Conservation (phyloP, 176 grass and related monocot species). For the Aechmea fasciata region DNA sequence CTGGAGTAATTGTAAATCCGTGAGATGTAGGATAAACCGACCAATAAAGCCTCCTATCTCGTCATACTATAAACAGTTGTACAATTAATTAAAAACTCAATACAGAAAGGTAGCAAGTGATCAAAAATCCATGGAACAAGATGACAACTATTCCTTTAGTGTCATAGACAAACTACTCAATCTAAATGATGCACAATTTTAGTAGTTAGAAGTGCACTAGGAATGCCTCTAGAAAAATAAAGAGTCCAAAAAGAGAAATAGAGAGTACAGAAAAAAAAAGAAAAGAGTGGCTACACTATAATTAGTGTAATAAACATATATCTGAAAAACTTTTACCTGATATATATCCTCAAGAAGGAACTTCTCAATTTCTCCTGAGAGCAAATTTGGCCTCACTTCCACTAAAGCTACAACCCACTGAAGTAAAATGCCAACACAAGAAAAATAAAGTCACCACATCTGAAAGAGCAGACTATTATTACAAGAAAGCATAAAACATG, state of each 20-base stretch:
- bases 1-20: too few relatives aligned
- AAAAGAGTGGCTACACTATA: background rate
- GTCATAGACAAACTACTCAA: too few relatives aligned
- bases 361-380: conserved; percentile 77
- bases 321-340: conserved; percentile 37
- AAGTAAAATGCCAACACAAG: conserved; percentile 9
- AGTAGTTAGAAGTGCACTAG: too few relatives aligned
- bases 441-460: conserved; percentile 10
- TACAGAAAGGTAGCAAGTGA: too few relatives aligned
- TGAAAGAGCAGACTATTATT: background rate
- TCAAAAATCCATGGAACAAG: too few relatives aligned
- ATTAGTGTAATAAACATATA: background rate
- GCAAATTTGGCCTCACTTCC: conserved; percentile 80
- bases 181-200: too few relatives aligned
- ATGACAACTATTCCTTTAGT: too few relatives aligned
- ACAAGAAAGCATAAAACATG: background rate
- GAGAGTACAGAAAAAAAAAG: background rate
- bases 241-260: background rate
- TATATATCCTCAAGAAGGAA: conserved; percentile 85
- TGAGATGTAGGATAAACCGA: too few relatives aligned
- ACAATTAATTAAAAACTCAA: too few relatives aligned
- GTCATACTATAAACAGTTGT: too few relatives aligned
- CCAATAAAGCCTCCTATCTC: too few relatives aligned
- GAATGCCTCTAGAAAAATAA: background rate
- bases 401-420: conserved; percentile 78